Conservation (phyloP, 768 basidiomycete genomes). For the Dendrothele bispora region DNA sequence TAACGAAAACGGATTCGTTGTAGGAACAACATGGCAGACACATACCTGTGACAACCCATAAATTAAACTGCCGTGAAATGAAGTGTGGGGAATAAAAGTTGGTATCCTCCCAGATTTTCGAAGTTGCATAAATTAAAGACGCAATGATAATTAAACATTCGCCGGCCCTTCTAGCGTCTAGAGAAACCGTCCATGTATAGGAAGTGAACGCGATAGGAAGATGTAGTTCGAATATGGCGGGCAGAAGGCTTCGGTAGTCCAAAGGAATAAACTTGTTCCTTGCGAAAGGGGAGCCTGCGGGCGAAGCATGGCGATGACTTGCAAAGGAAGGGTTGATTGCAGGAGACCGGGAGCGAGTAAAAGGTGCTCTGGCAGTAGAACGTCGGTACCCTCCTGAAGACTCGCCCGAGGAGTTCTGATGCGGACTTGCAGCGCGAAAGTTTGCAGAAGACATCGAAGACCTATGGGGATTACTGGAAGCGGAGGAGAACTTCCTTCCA, state of each 20-base stretch:
- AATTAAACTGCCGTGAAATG: slow-evolving; percentile 23
- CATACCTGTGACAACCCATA: slow-evolving; percentile 56
- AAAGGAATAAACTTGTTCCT: slow-evolving; percentile 36
- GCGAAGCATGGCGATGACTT: slow-evolving; percentile 39
- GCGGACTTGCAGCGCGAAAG: slow-evolving; percentile 30
- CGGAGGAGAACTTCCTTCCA: slow-evolving; percentile 40
- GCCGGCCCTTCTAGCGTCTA: slow-evolving; percentile 60
- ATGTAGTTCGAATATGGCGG: slow-evolving; percentile 44
- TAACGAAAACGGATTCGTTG: slow-evolving; percentile 8
- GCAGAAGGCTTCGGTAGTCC: slow-evolving; percentile 40
- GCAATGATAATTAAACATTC: slow-evolving; percentile 68
- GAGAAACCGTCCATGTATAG: slow-evolving; percentile 45
- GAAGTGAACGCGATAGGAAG: slow-evolving; percentile 43
- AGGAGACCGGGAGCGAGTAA: slow-evolving; percentile 77
- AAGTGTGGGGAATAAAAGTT: slow-evolving; percentile 26
- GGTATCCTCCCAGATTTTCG: slow-evolving; percentile 36
- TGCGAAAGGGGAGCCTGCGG: slow-evolving; percentile 40
- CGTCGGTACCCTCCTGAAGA: slow-evolving; percentile 32
- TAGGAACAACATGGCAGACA: background rate
- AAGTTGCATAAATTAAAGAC: slow-evolving; percentile 57
- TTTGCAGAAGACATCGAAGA: slow-evolving; percentile 19
- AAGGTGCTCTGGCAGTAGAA: slow-evolving; percentile 41
- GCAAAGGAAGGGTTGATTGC: slow-evolving; percentile 36
- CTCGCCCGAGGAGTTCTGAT: slow-evolving; percentile 38
- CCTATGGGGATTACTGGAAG: no score